Evolutionary conservation across 306 rosid genomes (phyloP), one percentile per base, ranked within the genome.

Genomic region (Inga oerstediana): DNA sequence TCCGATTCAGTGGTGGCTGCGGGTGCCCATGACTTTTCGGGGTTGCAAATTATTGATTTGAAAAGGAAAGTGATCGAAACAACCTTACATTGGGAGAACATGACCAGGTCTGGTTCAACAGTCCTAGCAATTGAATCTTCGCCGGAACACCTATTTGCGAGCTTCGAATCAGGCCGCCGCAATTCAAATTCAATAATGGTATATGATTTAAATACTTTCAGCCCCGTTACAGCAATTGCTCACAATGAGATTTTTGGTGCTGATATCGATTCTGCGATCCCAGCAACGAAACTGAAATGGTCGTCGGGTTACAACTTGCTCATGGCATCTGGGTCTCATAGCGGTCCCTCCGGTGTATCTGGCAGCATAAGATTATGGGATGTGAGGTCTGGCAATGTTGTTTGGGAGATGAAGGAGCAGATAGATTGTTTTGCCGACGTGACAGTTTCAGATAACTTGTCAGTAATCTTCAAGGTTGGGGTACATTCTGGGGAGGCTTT

Each of bases 21-120:
- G 62, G 99, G 99, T 22, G 99, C 99, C 30, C 94, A 94, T 24
- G 97, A 97, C 78, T 97, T 89, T 77, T 91, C 99, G 27, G 99
- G 99, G 4, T 75, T 97, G 14, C 97, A 92, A 81, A 94, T 97
- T 64, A 82, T 97, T 16, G 97, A 97, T 65, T 82, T 97, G 44
- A 83, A 77, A 15, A 85, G 81, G 1, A 97, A 96, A 20, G 41
- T 70, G 2, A 92, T 94, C 0, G 88, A 17, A 45, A 83, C 87
- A 67, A 89, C 92, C 30, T 62, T 97, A 24, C 79, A 81, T 45
- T 97, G 99, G 99, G 98, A 94, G 81, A 97, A 97, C 39, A 93
- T 90, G 72, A 97, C 99, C 2, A 84, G 80, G 82, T 90, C 98
- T 2, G 89, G 94, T 45, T 97, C 99, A 0, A 94, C 98, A 5